A percentile compares a stretch with the other conserved stretches of the same genome.
These are phyloP conservation scores for Diplocarpon mali DNA, from an alignment of 2,329 filamentous ascomycete species.

Conservation along the genomic window DNA sequence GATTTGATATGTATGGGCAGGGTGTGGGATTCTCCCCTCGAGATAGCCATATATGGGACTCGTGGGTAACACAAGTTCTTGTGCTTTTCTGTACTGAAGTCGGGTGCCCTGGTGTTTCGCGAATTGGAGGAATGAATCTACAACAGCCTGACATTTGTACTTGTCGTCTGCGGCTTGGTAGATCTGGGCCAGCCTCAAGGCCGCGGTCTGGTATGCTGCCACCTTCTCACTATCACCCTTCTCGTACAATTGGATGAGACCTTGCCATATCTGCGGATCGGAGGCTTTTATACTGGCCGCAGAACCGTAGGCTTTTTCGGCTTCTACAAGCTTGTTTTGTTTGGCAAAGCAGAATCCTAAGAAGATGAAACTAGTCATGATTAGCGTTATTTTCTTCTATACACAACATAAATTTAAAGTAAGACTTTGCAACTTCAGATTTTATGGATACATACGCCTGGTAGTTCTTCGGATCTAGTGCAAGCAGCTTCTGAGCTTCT, in stretches of 20 bases:
- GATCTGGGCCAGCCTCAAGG: conserved; percentile 62
- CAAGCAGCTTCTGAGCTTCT: conserved; percentile 58
- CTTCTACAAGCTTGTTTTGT: conserved; percentile 55
- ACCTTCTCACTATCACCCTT: conserved; percentile 60
- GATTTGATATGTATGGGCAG: conserved; percentile 67
- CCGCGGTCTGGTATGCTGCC: conserved; percentile 62
- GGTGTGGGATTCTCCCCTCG: conserved; percentile 73
- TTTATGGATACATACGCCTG: conserved; percentile 46
- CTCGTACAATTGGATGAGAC: conserved; percentile 76
- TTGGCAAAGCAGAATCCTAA: conserved; percentile 78
- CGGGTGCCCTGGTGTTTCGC: conserved; percentile 62
- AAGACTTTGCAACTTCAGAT: no score
- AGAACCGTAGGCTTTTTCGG: conserved; percentile 64
- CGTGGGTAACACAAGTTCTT: conserved; percentile 66
- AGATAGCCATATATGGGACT: conserved; percentile 72
- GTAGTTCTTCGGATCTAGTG: conserved; percentile 67
- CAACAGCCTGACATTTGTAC: conserved; percentile 52
- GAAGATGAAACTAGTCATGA: conserved; percentile 57
- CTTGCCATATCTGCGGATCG: conserved; percentile 84
- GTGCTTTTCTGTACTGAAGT: conserved; percentile 62
- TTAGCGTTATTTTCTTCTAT: conserved; percentile 1
- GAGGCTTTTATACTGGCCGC: conserved; percentile 62
- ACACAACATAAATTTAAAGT: no score
- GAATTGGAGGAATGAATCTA: conserved; percentile 72
- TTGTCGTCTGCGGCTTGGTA: conserved; percentile 56